Base-by-base conservation (phyloP, 2,329 filamentous ascomycete species). In the Ceratocystis cubensis region DNA sequence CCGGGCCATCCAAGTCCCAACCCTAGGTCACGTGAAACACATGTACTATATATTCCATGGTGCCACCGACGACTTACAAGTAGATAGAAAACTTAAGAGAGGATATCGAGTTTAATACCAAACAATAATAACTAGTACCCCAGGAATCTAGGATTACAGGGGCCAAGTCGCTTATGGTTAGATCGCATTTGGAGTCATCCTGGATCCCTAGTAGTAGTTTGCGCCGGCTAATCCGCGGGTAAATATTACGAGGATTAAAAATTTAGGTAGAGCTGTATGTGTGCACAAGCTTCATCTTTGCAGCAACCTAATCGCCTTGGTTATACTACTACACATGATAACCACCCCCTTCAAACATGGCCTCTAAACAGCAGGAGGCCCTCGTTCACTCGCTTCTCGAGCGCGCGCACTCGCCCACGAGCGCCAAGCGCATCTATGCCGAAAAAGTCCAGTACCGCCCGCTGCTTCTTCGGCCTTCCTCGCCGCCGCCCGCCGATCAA, bases 361-460 rank as follows among this genome's bases (percentile, higher is more conserved):
- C 76, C 3, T 70, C 70, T 13, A 64, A 68, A 28, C 13, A 62
- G 22, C 56, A 66, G 37, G 67, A 66, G 7, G 37, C 66, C 53
- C 73, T 83, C 8, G 85, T 84, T 0, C 81, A 85, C 70, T 77
- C 80, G 6, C 84, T 96, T 63, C 86, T 97, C 65, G 76, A 82
- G 5, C 86, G 89, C 71, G 91, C 90, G 8, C 91, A 96, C 76
- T 87, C 89, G 1, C 87, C 90, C 30, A 82, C 88, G 70, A 86
- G 83, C 67, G 84, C 86, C 65, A 78, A 79, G 44, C 82, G 85
- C 65, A 89, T 96, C 75, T 93, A 88, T 79, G 80, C 82, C 69
- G 89, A 96, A 70, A 91, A 91, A 75, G 84, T 96, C 74, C 85
- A 90, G 71, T 86, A 90, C 73, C 90, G 91, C 61, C 87, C 90